Conservation (phyloP, 139 green algal genomes). For the Spirogloea muscicola region DNA sequence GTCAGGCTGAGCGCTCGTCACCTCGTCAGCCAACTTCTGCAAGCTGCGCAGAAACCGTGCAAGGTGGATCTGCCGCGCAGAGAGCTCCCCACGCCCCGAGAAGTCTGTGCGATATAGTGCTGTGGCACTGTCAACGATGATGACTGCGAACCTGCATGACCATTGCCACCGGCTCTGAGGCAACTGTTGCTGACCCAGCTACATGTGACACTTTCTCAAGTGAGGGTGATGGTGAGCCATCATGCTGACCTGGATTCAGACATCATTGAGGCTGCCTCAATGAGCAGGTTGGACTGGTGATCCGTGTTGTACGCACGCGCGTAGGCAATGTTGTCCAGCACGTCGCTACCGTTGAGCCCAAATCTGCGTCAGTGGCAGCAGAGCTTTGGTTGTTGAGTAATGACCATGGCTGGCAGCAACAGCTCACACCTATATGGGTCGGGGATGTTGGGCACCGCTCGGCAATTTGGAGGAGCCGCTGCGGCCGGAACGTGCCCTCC, state of each 20-base stretch:
- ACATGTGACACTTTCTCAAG: too few species aligned
- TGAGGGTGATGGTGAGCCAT: conserved; percentile 86
- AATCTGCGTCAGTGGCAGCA: too few species aligned
- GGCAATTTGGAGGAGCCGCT: conserved; percentile 78
- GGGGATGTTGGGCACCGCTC: too few species aligned
- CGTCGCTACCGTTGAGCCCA: conserved; percentile 76
- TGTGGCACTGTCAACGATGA: conserved; percentile 95
- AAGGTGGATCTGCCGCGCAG: conserved; percentile 76
- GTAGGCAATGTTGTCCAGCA: conserved; percentile 98
- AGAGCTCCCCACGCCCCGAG: conserved; percentile 80
- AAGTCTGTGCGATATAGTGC: conserved; percentile 74
- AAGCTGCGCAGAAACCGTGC: conserved; percentile 84
- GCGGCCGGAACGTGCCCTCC: conserved; percentile 86
- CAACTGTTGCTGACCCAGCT: not conserved
- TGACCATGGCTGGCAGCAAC: too few species aligned
- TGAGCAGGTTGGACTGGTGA: conserved; percentile 87
- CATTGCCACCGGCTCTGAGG: not conserved
- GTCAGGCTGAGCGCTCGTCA: too few species aligned
- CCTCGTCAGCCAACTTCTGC: conserved; percentile 84
- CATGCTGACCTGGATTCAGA: conserved; percentile 62
- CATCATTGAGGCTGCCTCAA: conserved; percentile 88
- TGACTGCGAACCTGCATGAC: conserved; percentile 76
- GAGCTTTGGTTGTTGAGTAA: too few species aligned
- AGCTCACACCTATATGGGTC: too few species aligned
- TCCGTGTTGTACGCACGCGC: conserved; percentile 97